Evolutionary conservation across 805 yeast genomes (phyloP).

Genomic region (Ogataea trehaloabstinens): DNA sequence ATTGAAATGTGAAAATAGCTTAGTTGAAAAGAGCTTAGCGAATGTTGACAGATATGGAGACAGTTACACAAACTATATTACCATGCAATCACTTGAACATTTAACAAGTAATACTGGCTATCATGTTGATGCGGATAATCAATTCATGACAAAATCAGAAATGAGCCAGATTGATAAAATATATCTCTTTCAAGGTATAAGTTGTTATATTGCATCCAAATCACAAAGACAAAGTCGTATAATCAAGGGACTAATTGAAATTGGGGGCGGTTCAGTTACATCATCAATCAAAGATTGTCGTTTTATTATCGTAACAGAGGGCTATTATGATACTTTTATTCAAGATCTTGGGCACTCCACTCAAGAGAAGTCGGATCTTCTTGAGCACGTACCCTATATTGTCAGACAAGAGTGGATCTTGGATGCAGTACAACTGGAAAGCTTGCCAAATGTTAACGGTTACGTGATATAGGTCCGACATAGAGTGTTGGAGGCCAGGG

Average conservation of each 20-base stretch:
- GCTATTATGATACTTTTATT: too few species aligned
- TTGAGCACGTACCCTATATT: too few species aligned
- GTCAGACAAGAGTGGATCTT: too few species aligned
- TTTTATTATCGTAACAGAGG: slow-evolving; percentile 35
- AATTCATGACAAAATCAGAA: background rate
- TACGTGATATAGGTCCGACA: too few species aligned
- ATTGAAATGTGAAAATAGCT: slow-evolving; percentile 37
- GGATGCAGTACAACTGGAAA: too few species aligned
- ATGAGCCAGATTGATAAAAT: slow-evolving; percentile 1
- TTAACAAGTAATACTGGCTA: slow-evolving; percentile 9
- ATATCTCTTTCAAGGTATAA: slow-evolving; percentile 34
- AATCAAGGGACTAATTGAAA: slow-evolving; percentile 29
- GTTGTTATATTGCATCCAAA: slow-evolving; percentile 31
- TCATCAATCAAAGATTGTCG: slow-evolving; percentile 31
- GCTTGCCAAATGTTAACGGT: too few species aligned
- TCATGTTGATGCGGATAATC: background rate
- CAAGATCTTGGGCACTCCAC: too few species aligned
- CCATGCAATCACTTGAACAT: slow-evolving; percentile 21
- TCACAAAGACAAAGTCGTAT: slow-evolving; percentile 12
- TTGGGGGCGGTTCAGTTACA: slow-evolving; percentile 45
- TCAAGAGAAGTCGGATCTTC: too few species aligned
- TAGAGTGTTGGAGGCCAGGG: too few species aligned
- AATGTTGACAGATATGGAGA: slow-evolving; percentile 64
- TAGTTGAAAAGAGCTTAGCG: slow-evolving; percentile 23
- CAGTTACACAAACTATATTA: slow-evolving; percentile 44